Evolutionary conservation across 225 moss, liverwort and hornwort species (phyloP).

Genomic region (Takakia lepidozioides): DNA sequence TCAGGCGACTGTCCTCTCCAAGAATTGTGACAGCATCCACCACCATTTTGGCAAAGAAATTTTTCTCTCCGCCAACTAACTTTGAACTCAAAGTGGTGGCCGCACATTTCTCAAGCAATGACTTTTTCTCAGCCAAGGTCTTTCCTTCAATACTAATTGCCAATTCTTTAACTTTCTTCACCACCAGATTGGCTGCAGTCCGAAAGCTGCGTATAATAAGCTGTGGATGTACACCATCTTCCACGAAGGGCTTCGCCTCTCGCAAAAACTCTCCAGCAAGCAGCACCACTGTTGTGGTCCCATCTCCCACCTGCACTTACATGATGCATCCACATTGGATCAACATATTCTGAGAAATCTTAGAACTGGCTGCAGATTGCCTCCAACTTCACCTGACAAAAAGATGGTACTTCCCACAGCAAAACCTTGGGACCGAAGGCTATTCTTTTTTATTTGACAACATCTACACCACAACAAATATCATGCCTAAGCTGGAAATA

Average conservation of each 20-base stretch:
- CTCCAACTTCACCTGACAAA: too few relatives aligned
- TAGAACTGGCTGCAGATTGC: too few relatives aligned
- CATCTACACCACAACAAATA: neutral
- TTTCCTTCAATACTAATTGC: constrained; percentile 95
- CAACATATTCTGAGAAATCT: too few relatives aligned
- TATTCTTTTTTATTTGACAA: neutral
- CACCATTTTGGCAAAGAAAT: constrained; percentile 96
- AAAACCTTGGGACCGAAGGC: too few relatives aligned
- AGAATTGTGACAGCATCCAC: constrained; percentile 90
- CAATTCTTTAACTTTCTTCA: constrained; percentile 71
- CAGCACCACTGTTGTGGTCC: constrained; percentile 96
- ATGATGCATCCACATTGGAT: too few relatives aligned
- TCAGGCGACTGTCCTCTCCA: constrained; percentile 73
- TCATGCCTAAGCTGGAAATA: too few relatives aligned
- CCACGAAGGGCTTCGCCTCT: constrained; percentile 93
- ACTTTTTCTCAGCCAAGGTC: constrained; percentile 83
- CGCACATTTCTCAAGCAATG: constrained; percentile 85
- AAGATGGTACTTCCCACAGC: too few relatives aligned
- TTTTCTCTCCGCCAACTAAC: constrained; percentile 95
- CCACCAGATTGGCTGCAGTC: constrained; percentile 63
- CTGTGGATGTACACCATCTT: constrained; percentile 98
- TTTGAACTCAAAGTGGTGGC: constrained; percentile 92
- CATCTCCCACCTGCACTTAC: constrained; percentile 76
- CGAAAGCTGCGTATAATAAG: constrained; percentile 86
- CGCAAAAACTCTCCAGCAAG: constrained; percentile 92